A percentile compares a stretch with the other conserved stretches of the same genome.
Evolutionary conservation across 495 filamentous ascomycete species (phyloP).

Genomic region (Pseudoneurospora amorphoporcata): DNA sequence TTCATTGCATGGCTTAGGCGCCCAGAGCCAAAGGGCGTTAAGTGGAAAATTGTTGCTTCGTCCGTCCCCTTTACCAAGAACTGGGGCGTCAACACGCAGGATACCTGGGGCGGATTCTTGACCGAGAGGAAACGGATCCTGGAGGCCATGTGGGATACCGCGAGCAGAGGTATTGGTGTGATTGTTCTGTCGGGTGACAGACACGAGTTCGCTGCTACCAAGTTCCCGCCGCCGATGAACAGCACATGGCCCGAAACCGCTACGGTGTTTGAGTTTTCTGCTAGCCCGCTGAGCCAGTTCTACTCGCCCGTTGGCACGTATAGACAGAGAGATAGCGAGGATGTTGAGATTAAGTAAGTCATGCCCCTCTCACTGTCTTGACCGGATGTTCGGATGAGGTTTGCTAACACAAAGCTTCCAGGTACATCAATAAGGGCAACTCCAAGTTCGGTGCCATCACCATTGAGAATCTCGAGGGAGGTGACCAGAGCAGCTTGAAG

Average conservation of each 20-base stretch:
- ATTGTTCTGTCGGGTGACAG: constrained; percentile 81
- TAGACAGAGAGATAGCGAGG: constrained; percentile 61
- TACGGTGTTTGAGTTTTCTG: constrained; percentile 77
- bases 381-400: neutral
- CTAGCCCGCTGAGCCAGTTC: constrained; percentile 85
- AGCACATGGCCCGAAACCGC: constrained; percentile 45
- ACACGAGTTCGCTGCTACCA: constrained; percentile 90
- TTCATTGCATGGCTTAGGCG: constrained; percentile 64
- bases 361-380: neutral
- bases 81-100: constrained; percentile 71
- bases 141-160: constrained; percentile 81
- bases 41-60: constrained; percentile 86
- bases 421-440: constrained; percentile 77
- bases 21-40: constrained; percentile 61
- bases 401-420: constrained; percentile 17
- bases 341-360: constrained; percentile 65
- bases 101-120: constrained; percentile 91
- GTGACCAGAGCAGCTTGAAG: constrained; percentile 53
- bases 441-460: constrained; percentile 87
- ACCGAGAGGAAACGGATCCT: constrained; percentile 67
- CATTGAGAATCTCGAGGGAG: constrained; percentile 54
- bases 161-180: constrained; percentile 61
- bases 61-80: constrained; percentile 95
- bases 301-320: constrained; percentile 83
- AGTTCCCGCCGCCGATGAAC: constrained; percentile 62